Evolutionary conservation across 2,329 filamentous ascomycete genomes (phyloP), one percentile per base, ranked within the genome.

Genomic region (Pestalotiopsis sp.): DNA sequence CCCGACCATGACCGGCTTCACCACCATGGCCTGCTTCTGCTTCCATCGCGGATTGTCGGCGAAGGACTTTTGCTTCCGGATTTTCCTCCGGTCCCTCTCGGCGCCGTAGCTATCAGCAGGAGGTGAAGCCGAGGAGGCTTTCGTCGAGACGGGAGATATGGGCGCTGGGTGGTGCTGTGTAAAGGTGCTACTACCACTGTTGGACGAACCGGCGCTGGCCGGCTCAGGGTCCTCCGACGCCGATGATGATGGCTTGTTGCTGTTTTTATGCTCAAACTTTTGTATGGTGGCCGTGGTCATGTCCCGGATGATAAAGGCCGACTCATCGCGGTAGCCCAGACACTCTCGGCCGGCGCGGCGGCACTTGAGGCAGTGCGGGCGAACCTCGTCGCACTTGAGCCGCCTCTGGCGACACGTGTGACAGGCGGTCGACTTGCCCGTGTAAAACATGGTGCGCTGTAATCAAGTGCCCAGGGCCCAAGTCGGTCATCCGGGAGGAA

Each of bases 331-430:
- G n/a, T 66, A 66, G 9, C 65, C 65, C 36, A 41, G 25, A 31
- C 65, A 66, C 23, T 66, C 52, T 23, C 65, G 65, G 9, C 65
- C 65, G 9, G 65, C 52, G 20, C 65, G 65, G n/a, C 20, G 23
- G 52, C 65, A 66, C 27, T 66, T 66, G n/a, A 60, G 65, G 65
- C 65, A 66, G 36, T 66, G 65, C 12, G 65, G 65, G 23, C 65
- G 27, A 17, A 49, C 41, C 65, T 66, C 65, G 38, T 66, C 65
- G 27, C 65, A 66, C 65, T 66, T 66, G 27, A 66, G 52, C n/a
- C 65, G 65, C 57, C 65, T 25, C 38, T 60, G 31, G 39, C 65
- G 65, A 23, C 65, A 66, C 9, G 65, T 66, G 65, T 66, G 65
- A 49, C 65, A 66, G 12, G 65, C 52, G 14, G 65, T 66, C 9